Base-by-base conservation (phyloP, 2,329 filamentous ascomycete species). In the Sclerotinia borealis region DNA sequence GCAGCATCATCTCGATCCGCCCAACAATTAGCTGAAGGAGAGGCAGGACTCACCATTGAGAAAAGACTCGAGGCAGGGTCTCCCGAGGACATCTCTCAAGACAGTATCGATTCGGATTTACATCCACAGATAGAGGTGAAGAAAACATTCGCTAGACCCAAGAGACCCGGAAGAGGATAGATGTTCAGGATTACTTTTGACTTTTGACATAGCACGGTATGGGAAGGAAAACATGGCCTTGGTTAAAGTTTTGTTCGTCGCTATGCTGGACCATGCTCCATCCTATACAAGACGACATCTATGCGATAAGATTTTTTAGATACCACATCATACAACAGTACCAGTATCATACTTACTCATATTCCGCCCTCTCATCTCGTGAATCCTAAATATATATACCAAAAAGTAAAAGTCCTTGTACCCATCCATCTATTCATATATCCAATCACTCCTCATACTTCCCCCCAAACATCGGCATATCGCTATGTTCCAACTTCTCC, bases 121-220 rank as follows among this genome's bases (percentile, higher is more conserved):
- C 86, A 89, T 69, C 87, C 87, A 50, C 85, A 85, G 75, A 81
- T 81, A 47, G 83, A 88, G 73, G 78, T 81, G 52, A 88, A 87
- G 75, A 83, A 85, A 74, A 85, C 81, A 0, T 95, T 95, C 76
- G 87, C 84, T 72, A 83, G 90, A 74, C 91, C 91, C 34, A 93
- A 92, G 84, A 83, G 90, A 72, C 91, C 91, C 6, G 91, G 91
- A 43, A 66, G 73, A 54, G 72, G 69, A 65, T 73, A 67, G 66
- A 59, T 49, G 13, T 54, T 22, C 41, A 34, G 54, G 54, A 56
- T 34, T 45, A 15, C 41, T n/a, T 3, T 48, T 22, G 36, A 41
- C 29, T 36, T 43, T 11, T 29, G 41, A 8, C 22, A 25, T 11
- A 31, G 27, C 55, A 25, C 15, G 25, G 50, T 48, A 37, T 39